Percentiles rank a stretch among this genome's conserved stretches.
phyloP scores from a whole-genome alignment of 768 basidiomycete species.

The Kwoniella sp. region DNA sequence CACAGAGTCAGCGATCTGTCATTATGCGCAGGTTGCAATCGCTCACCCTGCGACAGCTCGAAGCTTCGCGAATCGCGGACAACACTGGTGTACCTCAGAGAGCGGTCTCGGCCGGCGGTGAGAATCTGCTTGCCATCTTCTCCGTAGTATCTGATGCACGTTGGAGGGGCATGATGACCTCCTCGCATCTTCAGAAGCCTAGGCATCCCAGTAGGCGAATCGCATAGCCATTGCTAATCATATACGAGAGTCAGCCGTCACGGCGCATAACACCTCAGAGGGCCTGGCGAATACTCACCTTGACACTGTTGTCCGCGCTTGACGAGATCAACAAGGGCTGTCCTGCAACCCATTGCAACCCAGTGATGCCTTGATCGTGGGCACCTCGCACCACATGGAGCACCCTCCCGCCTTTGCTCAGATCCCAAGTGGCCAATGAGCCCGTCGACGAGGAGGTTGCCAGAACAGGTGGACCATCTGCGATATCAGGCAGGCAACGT shows the following conservation, averaged over 20 bases:
- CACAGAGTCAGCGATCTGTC: constrained; percentile 9
- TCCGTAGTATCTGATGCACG: constrained; percentile 89
- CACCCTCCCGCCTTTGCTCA: constrained; percentile 73
- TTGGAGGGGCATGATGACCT: constrained; percentile 85
- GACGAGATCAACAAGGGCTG: constrained; percentile 86
- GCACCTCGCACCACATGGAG: constrained; percentile 82
- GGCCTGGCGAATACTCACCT: constrained; percentile 56
- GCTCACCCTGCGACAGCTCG: constrained; percentile 94
- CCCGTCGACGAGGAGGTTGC: constrained; percentile 82
- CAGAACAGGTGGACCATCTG: constrained; percentile 82
- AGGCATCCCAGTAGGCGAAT: constrained; percentile 79
- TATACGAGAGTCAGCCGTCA: neutral
- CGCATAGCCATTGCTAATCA: constrained; percentile 99
- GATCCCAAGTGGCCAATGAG: constrained; percentile 88
- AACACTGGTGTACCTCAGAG: constrained; percentile 81
- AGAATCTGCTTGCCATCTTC: constrained; percentile 94
- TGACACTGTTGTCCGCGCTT: constrained; percentile 90
- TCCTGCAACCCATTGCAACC: constrained; percentile 85
- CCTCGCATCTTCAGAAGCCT: constrained; percentile 85
- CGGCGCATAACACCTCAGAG: neutral
- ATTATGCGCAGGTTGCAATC: no score
- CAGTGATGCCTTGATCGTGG: constrained; percentile 77
- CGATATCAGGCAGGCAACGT: no score
- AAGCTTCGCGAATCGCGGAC: constrained; percentile 92
- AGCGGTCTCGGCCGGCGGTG: constrained; percentile 76